Evolutionary conservation across 1,139 yeast species (phyloP).

Genomic region (Scheffersomyces insectosa): DNA sequence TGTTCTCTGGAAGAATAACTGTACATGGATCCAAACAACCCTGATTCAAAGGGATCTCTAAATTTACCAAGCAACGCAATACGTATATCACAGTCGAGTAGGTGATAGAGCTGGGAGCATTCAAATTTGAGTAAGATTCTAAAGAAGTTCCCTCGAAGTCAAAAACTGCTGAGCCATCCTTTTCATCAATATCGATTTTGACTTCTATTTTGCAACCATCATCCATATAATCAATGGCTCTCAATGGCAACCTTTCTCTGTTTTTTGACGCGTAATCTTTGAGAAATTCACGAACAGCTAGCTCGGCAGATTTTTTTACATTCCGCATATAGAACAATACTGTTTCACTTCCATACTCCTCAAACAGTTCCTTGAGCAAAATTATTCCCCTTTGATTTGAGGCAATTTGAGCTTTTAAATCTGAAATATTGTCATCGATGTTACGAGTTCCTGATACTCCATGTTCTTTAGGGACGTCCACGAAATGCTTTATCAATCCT

Average conservation of each 20-base stretch:
- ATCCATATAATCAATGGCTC: slow-evolving; percentile 57
- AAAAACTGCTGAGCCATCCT: slow-evolving; percentile 50
- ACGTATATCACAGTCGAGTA: slow-evolving; percentile 45
- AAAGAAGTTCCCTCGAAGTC: slow-evolving; percentile 56
- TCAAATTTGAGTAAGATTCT: slow-evolving; percentile 42
- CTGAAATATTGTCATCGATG: slow-evolving; percentile 59
- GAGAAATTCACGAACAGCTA: slow-evolving; percentile 49
- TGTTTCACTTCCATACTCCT: slow-evolving; percentile 50
- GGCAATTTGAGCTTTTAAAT: slow-evolving; percentile 66
- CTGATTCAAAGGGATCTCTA: slow-evolving; percentile 47
- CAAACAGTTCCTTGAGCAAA: slow-evolving; percentile 47
- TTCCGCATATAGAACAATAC: slow-evolving; percentile 63
- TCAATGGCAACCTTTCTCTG: slow-evolving; percentile 32
- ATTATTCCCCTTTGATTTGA: slow-evolving; percentile 65
- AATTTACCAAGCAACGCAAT: slow-evolving; percentile 43
- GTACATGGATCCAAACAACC: slow-evolving; percentile 45
- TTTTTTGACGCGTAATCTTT: slow-evolving; percentile 30
- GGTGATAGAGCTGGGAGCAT: slow-evolving; percentile 46
- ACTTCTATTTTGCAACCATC: slow-evolving; percentile 59
- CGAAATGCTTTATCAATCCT: slow-evolving; percentile 45
- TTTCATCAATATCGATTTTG: slow-evolving; percentile 40
- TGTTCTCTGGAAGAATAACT: slow-evolving; percentile 38
- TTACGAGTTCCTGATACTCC: slow-evolving; percentile 66
- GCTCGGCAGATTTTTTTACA: slow-evolving; percentile 61
- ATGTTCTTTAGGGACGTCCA: slow-evolving; percentile 54